phyloP scores from a whole-genome alignment of 441 rosid species.

The Biscutella auriculata region DNA sequence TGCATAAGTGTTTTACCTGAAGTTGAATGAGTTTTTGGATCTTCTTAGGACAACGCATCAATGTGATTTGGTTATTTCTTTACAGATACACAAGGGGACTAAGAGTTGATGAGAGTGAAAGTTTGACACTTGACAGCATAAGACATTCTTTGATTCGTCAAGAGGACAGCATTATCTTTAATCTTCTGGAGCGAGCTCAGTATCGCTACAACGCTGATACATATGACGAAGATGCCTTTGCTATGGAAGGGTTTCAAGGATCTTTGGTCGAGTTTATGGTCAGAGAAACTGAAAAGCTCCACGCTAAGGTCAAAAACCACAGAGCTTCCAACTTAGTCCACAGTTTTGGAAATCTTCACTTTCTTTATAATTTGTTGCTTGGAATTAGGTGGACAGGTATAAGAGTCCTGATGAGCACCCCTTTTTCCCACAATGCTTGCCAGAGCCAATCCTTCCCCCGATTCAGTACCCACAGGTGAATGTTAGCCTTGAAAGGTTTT shows the following conservation, averaged over 20 bases:
- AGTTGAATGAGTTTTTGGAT: not conserved
- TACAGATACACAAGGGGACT: constrained; percentile 21
- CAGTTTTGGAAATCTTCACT: not conserved
- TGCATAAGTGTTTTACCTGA: not conserved
- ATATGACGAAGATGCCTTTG: constrained; percentile 56
- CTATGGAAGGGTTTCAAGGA: constrained; percentile 68
- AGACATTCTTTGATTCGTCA: constrained; percentile 68
- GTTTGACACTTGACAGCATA: constrained; percentile 62
- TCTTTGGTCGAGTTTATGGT: constrained; percentile 78
- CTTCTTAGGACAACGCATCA: not conserved
- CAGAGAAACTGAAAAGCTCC: constrained; percentile 76
- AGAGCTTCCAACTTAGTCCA: not conserved
- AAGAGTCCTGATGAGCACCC: constrained; percentile 94
- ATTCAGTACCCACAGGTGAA: constrained; percentile 66
- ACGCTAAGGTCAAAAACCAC: constrained; percentile 44
- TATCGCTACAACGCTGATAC: constrained; percentile 63
- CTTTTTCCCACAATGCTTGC: constrained; percentile 62
- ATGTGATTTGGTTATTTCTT: constrained; percentile 2
- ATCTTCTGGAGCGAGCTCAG: constrained; percentile 79
- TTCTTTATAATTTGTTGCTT: constrained; percentile 4
- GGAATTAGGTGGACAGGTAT: constrained; percentile 66
- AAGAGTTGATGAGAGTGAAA: constrained; percentile 70
- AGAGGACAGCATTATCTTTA: constrained; percentile 87
- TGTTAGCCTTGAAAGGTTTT: not conserved
- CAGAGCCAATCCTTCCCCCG: constrained; percentile 70